These are phyloP conservation scores for Leccinum subtestaceum DNA, from an alignment of 768 basidiomycete genomes.

Conservation along the genomic window DNA sequence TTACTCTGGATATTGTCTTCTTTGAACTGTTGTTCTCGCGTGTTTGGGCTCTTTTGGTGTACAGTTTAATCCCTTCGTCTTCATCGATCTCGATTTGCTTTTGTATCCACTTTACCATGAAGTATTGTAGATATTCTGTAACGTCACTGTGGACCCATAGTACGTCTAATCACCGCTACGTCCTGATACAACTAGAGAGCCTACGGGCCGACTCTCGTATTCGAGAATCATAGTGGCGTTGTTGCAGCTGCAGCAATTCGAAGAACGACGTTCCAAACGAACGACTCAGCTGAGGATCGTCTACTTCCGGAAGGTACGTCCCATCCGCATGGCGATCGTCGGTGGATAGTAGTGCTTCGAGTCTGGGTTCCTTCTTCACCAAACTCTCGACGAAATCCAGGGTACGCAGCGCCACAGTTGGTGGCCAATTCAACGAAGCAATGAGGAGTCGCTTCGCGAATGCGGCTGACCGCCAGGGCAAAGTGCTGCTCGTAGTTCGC, in stretches of 20 bases:
- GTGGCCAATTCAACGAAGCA: conserved; percentile 79
- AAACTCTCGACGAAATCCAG: conserved; percentile 73
- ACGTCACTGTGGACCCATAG: conserved; percentile 27
- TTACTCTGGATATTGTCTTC: conserved; percentile 31
- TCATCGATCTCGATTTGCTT: conserved; percentile 16
- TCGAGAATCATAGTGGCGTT: conserved; percentile 60
- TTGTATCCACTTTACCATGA: conserved; percentile 23
- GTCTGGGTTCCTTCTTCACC: conserved; percentile 71
- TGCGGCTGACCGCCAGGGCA: conserved; percentile 79
- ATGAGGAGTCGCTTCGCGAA: conserved; percentile 91
- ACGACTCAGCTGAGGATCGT: conserved; percentile 83
- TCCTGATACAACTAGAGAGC: conserved; percentile 46
- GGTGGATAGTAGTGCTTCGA: conserved; percentile 82
- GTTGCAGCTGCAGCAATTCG: conserved; percentile 69
- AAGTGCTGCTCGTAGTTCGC: conserved; percentile 51
- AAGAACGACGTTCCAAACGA: conserved; percentile 85
- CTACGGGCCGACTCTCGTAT: conserved; percentile 67
- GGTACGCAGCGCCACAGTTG: conserved; percentile 58
- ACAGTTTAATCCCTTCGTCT: conserved; percentile 18
- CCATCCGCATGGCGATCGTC: conserved; percentile 86
- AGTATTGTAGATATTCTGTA: conserved; percentile 35
- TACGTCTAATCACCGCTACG: conserved; percentile 32
- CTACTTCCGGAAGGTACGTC: conserved; percentile 77
- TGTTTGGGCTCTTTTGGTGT: conserved; percentile 10
- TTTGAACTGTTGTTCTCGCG: conserved; percentile 19